A percentile compares a stretch with the other conserved stretches of the same genome.
phyloP scores from a whole-genome alignment of 2,329 filamentous ascomycete species.

The Penicillium sp. region DNA sequence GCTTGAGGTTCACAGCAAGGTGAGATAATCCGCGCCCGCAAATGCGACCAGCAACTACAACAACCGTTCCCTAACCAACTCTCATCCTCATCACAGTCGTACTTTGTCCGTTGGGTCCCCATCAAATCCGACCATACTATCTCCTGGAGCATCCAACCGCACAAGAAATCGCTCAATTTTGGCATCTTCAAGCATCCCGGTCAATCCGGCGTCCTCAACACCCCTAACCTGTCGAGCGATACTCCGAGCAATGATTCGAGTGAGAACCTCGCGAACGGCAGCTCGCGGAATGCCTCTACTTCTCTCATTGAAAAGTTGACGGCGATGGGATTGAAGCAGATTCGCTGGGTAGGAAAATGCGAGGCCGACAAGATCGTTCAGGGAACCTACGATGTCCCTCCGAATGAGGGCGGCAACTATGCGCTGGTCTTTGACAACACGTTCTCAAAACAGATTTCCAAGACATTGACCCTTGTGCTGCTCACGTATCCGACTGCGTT shows the following conservation, averaged over 20 bases:
- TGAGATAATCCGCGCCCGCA: constrained; percentile 48
- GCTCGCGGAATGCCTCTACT: constrained; percentile 70
- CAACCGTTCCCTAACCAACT: constrained; percentile 31
- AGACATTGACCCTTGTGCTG: constrained; percentile 92
- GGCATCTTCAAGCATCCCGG: constrained; percentile 97
- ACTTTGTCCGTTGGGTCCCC: constrained; percentile 96
- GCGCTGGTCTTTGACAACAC: constrained; percentile 98
- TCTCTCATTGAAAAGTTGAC: constrained; percentile 71
- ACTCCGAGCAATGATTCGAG: constrained; percentile 45
- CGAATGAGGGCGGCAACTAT: constrained; percentile 85
- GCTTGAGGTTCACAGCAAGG: constrained; percentile 96
- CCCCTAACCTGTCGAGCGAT: constrained; percentile 45
- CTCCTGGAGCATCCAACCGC: constrained; percentile 95
- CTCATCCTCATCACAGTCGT: constrained; percentile 67
- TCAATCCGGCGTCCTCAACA: constrained; percentile 58
- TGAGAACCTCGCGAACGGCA: constrained; percentile 39
- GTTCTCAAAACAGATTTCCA: constrained; percentile 93
- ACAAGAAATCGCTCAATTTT: constrained; percentile 98
- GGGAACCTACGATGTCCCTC: constrained; percentile 80
- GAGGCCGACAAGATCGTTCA: constrained; percentile 95
- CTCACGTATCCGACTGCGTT: constrained; percentile 86
- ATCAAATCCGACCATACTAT: constrained; percentile 90
- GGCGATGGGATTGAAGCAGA: constrained; percentile 64
- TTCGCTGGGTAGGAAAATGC: constrained; percentile 88
- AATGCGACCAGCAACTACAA: constrained; percentile 1